Evolutionary conservation across 129 eudicot genomes (phyloP).

Genomic region (Lonicera japonica): DNA sequence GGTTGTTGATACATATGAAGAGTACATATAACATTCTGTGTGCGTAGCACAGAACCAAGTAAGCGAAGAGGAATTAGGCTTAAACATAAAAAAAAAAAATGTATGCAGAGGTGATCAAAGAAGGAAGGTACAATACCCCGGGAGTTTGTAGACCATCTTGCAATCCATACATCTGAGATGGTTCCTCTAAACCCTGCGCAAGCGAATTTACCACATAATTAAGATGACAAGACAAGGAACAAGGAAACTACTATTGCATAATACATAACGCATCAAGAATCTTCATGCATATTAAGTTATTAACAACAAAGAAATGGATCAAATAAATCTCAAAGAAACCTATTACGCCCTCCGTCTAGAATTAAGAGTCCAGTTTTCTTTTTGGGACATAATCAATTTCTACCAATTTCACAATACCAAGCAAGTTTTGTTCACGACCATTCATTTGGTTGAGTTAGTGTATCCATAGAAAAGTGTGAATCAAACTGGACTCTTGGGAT

Average conservation of each 20-base stretch:
- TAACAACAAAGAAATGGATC: background rate
- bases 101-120: slow-evolving; percentile 6
- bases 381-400: background rate
- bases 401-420: no score
- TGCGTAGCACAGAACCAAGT: background rate
- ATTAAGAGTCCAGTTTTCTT: background rate
- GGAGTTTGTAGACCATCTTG: slow-evolving; percentile 80
- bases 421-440: no score
- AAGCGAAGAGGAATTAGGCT: background rate
- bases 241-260: background rate
- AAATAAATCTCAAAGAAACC: background rate
- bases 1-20: no score
- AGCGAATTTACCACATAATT: background rate
- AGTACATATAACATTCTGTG: background rate
- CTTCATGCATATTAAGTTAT: background rate
- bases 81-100: no score
- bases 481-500: background rate
- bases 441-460: no score
- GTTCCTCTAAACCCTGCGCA: slow-evolving; percentile 57
- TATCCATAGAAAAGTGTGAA: no score
- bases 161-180: slow-evolving; percentile 47
- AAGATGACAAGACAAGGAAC: background rate
- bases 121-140: slow-evolving; percentile 34
- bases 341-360: background rate
- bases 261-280: background rate